Percentiles rank a stretch among this genome's conserved stretches.
Evolutionary conservation across 2,329 filamentous ascomycete genomes (phyloP).

Genomic region (Epichloe elymi): DNA sequence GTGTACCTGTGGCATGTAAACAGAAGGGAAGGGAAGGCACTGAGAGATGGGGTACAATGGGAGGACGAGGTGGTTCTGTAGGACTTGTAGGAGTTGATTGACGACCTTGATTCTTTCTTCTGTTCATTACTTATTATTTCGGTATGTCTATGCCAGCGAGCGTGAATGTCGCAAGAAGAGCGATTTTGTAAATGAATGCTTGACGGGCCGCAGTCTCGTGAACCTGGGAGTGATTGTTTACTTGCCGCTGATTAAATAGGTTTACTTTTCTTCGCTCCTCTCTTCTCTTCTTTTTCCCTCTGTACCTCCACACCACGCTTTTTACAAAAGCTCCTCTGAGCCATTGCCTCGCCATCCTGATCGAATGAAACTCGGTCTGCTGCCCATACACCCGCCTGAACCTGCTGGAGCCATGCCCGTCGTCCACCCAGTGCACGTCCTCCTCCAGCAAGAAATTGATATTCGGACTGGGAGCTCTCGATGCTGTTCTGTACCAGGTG

Average conservation of each 20-base stretch:
- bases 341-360: not conserved
- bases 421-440: not conserved
- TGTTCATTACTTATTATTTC: not conserved
- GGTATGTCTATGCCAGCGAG: not conserved
- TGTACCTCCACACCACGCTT: no score
- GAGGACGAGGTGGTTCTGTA: conserved; percentile 6
- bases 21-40: conserved; percentile 5
- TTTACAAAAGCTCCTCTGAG: not conserved
- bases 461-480: not conserved
- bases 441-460: not conserved
- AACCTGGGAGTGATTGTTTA: not conserved
- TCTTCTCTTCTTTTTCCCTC: not conserved
- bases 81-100: conserved; percentile 12
- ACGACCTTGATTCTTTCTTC: conserved; percentile 1
- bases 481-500: not conserved
- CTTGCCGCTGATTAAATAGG: no score
- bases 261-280: not conserved
- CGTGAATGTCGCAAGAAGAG: not conserved
- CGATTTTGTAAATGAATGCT: not conserved
- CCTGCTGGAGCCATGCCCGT: not conserved
- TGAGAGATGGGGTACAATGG: not conserved
- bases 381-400: not conserved
- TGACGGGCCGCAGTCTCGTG: not conserved
- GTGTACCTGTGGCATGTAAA: conserved; percentile 10
- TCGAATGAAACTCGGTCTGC: not conserved